Evolutionary conservation across 2,329 filamentous ascomycete species (phyloP), one percentile per base, ranked within the genome.

Genomic region (Thermoascus crustaceus): DNA sequence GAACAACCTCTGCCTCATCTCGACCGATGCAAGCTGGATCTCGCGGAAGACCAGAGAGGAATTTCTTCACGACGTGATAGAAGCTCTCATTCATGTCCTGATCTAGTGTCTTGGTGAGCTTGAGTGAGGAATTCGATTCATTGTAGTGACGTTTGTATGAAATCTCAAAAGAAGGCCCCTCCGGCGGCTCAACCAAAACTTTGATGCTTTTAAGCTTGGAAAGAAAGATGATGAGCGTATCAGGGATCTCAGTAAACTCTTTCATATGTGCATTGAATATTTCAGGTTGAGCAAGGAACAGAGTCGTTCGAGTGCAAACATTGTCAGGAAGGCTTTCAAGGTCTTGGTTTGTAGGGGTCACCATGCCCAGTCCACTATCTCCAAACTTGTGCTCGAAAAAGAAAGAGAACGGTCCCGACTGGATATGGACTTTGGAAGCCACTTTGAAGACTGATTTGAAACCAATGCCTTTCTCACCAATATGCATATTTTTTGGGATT

Each of bases 291-390:
- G 62, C 56, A 1, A 68, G 50, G 13, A 43, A 49, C 0, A 70
- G 48, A 0, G 60, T 68, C 3, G 67, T 62, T 5, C 60, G 53
- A 1, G 64, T 68, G 1, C 48, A 2, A 27, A 40, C 1, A 39
- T 19, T 2, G 57, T 48, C 10, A 11, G 32, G 39, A 10, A 42
- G 4, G 2, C 14, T 16, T 4, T 37, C 19, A 16, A 29, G 36
- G 3, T 45, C 30, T 26, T 50, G 40, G 33, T 54, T 49, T 2
- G 54, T 55, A 34, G 71, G 71, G 0, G 62, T 63, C 1, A 73
- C 62, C 69, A 75, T 75, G 1, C 70, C 71, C 22, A 75, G 51
- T 1, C 71, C 71, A 0, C 59, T 56, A 2, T 69, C 64, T 0
- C 59, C 64, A 14, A 20, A 32, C 1, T 34, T 37, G 37, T 63